A percentile compares a stretch with the other conserved stretches of the same genome.
phyloP scores from a whole-genome alignment of 2,329 filamentous ascomycete species.

The Aspergillus felis region DNA sequence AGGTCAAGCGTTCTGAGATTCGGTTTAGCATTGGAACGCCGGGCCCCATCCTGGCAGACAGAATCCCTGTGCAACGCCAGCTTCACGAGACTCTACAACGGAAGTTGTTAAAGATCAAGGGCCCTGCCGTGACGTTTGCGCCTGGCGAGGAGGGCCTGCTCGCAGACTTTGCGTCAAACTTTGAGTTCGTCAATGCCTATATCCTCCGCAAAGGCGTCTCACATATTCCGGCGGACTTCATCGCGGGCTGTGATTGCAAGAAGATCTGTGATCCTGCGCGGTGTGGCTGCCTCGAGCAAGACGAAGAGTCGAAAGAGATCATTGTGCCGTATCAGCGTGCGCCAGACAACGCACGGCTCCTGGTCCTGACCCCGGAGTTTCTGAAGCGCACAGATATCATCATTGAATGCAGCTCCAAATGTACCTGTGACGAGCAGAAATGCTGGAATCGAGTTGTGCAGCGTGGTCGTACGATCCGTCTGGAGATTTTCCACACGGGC shows the following conservation, averaged over 20 bases:
- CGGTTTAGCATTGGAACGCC: conserved; percentile 6
- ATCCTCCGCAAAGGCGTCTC: conserved; percentile 31
- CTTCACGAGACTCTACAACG: conserved; percentile 15
- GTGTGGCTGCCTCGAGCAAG: conserved; percentile 30
- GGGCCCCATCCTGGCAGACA: conserved; percentile 7
- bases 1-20: conserved; percentile 8
- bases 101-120: conserved; percentile 24
- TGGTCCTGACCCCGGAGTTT: conserved; percentile 29
- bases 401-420: conserved; percentile 39
- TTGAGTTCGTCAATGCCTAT: conserved; percentile 38
- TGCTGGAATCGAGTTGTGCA: conserved; percentile 44
- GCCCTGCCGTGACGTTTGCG: conserved; percentile 26
- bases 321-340: conserved; percentile 31
- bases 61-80: conserved; percentile 5
- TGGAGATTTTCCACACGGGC: conserved; percentile 43
- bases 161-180: conserved; percentile 27
- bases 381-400: conserved; percentile 35
- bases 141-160: conserved; percentile 13
- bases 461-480: conserved; percentile 33
- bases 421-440: conserved; percentile 25
- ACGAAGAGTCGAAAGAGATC: conserved; percentile 23
- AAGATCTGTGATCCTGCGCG: conserved; percentile 19
- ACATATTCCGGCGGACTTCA: conserved; percentile 25
- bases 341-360: conserved; percentile 8
- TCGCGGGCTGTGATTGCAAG: conserved; percentile 31